phyloP scores from a whole-genome alignment of 805 yeast species.

The Candida coleopterorum region DNA sequence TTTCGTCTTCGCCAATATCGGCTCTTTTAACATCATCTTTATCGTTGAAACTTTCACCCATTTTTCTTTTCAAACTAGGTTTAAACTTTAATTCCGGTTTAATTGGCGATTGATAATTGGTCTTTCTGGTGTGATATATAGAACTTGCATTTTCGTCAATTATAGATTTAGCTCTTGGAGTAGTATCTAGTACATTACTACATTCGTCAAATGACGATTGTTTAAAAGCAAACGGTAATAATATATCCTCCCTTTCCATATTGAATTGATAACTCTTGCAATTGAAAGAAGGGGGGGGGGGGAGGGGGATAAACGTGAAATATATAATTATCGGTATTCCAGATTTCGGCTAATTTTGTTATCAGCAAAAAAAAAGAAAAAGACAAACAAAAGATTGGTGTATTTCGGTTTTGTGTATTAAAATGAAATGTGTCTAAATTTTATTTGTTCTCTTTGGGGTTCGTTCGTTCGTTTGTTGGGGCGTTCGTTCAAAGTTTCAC shows the following conservation, averaged over 20 bases:
- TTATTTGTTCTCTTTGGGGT: no score
- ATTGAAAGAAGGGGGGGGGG: no score
- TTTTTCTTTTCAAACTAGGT: slow-evolving; percentile 31
- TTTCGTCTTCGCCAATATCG: slow-evolving; percentile 16
- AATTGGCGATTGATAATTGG: slow-evolving; percentile 6
- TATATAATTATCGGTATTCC: not conserved
- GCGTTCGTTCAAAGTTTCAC: no score
- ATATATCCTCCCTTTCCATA: slow-evolving; percentile 32
- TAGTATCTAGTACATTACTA: slow-evolving; percentile 29
- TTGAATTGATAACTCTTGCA: no score
- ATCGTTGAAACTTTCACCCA: slow-evolving; percentile 42
- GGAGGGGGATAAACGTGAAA: not conserved
- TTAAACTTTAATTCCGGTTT: slow-evolving; percentile 6
- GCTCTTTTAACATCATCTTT: slow-evolving; percentile 35
- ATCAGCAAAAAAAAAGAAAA: no score
- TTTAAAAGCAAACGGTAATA: slow-evolving; percentile 49
- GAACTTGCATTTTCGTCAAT: slow-evolving; percentile 44
- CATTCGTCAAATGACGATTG: slow-evolving; percentile 30
- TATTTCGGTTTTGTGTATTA: no score
- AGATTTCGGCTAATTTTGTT: no score
- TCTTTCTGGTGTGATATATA: slow-evolving; percentile 36
- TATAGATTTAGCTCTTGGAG: slow-evolving; percentile 35
- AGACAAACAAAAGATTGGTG: no score
- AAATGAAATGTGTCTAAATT: no score
- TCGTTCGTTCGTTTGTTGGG: no score